These are phyloP conservation scores for Xylariaceae sp. DNA, from an alignment of 2,329 filamentous ascomycete species.

Conservation along the genomic window DNA sequence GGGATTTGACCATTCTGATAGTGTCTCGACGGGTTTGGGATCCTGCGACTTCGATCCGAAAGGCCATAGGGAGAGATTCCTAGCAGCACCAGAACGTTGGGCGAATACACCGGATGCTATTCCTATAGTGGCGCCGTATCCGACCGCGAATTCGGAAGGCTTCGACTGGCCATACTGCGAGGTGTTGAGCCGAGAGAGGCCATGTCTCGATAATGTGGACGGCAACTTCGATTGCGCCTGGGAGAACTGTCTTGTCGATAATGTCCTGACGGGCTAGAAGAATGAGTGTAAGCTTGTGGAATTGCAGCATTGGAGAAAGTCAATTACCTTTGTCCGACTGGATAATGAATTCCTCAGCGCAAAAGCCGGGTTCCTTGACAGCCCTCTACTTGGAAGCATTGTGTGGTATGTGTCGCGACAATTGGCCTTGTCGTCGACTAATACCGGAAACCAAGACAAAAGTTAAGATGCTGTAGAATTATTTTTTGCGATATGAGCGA, in stretches of 20 bases:
- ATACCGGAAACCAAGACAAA: not conserved
- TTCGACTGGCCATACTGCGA: conserved; percentile 26
- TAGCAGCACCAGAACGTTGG: conserved; percentile 39
- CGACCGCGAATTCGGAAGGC: not conserved
- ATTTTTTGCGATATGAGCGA: conserved; percentile 17
- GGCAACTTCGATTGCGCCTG: conserved; percentile 29
- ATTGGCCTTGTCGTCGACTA: not conserved
- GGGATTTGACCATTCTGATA: conserved; percentile 14
- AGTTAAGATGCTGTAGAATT: conserved; percentile 7
- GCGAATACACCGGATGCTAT: conserved; percentile 37
- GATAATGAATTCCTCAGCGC: conserved; percentile 45
- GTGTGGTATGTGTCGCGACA: conserved; percentile 5
- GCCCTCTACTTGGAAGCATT: conserved; percentile 64
- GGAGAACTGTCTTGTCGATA: conserved; percentile 35
- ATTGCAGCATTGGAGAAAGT: conserved; percentile 26
- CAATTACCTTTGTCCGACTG: conserved; percentile 41
- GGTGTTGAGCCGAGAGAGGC: conserved; percentile 30
- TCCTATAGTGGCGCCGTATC: conserved; percentile 15
- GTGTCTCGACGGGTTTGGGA: conserved; percentile 24
- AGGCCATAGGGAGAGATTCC: conserved; percentile 43
- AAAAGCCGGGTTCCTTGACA: conserved; percentile 54
- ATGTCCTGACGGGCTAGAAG: conserved; percentile 30
- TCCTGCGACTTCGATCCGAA: conserved; percentile 36
- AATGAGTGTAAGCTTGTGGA: not conserved
- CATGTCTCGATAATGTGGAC: conserved; percentile 30